Base-by-base conservation (phyloP, 2,329 filamentous ascomycete species). In the Zarea fungicola region DNA sequence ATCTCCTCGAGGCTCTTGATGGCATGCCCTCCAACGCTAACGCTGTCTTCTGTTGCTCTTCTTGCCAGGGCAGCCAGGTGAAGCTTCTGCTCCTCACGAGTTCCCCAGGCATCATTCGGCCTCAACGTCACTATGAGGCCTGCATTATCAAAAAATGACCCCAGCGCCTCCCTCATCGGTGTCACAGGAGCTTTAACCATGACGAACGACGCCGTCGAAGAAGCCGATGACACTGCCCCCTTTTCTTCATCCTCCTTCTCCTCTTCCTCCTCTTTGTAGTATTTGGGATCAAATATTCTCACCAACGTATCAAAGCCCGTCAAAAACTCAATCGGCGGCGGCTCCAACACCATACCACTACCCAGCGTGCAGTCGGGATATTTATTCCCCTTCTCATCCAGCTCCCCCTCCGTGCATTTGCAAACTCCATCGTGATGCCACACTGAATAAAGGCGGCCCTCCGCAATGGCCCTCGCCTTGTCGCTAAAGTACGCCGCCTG, bases 301-400 rank as follows among this genome's bases (percentile, higher is more conserved):
- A 85, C 80, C 6, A 91, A 67, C 0, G 87, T 92, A 58, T 92
- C 87, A 61, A 82, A 92, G 23, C 88, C 88, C 2, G 81, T 78
- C 3, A 91, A 76, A 58, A 87, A 87, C 4, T 87, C 68, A 58
- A 89, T 85, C 46, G 75, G 69, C 7, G 63, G 60, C 9, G 60
- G 41, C 16, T 36, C 8, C n/a, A 13, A 11, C 25, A 18, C n/a
- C n/a, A n/a, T n/a, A n/a, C n/a, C n/a, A n/a, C n/a, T n/a, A n/a
- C n/a, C n/a, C n/a, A n/a, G n/a, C n/a, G n/a, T n/a, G n/a, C n/a
- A n/a, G n/a, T n/a, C n/a, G n/a, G n/a, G n/a, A n/a, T n/a, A n/a
- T n/a, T n/a, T n/a, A n/a, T n/a, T n/a, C n/a, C n/a, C n/a, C n/a
- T n/a, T n/a, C n/a, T n/a, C n/a, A n/a, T n/a, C n/a, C n/a, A n/a